Evolutionary conservation across 2,329 filamentous ascomycete species (phyloP).

Genomic region (Ophiostoma novo-ulmi): DNA sequence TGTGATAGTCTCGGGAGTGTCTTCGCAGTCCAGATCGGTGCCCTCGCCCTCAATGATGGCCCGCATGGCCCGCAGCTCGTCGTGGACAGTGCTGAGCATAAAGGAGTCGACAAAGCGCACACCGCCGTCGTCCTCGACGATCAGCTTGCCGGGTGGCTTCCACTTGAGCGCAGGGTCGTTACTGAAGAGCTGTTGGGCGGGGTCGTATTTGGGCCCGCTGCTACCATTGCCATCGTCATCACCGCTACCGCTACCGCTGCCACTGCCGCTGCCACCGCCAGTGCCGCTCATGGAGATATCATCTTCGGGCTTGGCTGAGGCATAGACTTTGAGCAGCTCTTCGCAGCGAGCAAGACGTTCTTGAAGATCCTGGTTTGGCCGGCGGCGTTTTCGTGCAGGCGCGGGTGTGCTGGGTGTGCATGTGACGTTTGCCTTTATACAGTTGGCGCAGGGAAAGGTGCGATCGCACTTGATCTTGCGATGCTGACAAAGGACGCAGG

Average conservation of each 20-base stretch:
- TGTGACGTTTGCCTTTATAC: conserved; percentile 55
- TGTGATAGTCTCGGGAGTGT: conserved; percentile 43
- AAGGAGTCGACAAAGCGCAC: conserved; percentile 55
- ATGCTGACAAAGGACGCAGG: conserved; percentile 55
- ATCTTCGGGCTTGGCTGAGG: conserved; percentile 34
- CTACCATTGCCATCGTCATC: conserved; percentile 12
- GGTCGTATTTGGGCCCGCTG: conserved; percentile 28
- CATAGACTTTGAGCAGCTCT: conserved; percentile 54
- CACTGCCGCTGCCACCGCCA: conserved; percentile 13
- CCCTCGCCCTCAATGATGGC: conserved; percentile 54
- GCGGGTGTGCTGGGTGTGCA: conserved; percentile 58
- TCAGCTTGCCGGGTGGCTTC: conserved; percentile 48
- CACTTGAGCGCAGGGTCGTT: conserved; percentile 37
- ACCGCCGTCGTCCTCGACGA: conserved; percentile 51
- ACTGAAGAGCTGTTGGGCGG: conserved; percentile 26
- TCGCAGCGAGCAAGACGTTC: conserved; percentile 56
- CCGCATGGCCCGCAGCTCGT: conserved; percentile 57
- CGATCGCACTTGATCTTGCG: conserved; percentile 60
- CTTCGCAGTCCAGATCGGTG: conserved; percentile 41
- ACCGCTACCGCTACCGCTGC: conserved; percentile 26
- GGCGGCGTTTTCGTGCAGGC: conserved; percentile 53
- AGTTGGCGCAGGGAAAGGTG: conserved; percentile 55
- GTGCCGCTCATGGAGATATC: conserved; percentile 23
- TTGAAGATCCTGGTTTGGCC: conserved; percentile 58
- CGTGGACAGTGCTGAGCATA: conserved; percentile 50